Evolutionary conservation across 805 yeast species (phyloP).

Genomic region (Candida dajiaensis): DNA sequence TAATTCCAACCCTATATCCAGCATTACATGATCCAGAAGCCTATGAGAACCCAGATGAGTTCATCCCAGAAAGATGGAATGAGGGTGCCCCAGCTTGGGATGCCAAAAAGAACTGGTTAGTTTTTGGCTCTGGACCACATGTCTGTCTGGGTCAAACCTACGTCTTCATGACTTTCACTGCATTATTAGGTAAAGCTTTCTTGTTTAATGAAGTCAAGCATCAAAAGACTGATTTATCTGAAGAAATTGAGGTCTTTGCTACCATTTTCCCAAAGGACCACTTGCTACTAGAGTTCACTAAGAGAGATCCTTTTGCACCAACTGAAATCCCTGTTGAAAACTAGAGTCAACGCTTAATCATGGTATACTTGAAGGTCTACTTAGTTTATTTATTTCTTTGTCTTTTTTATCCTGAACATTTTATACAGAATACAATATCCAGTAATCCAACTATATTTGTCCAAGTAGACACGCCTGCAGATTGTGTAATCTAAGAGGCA

Average conservation of each 20-base stretch:
- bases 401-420: background rate
- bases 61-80: constrained; percentile 93
- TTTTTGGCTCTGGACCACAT: constrained; percentile 96
- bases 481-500: too few relatives aligned
- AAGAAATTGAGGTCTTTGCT: constrained; percentile 93
- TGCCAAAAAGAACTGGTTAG: constrained; percentile 89
- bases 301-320: constrained; percentile 44
- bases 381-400: background rate
- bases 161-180: constrained; percentile 85
- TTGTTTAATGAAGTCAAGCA: constrained; percentile 78
- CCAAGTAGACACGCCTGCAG: too few relatives aligned
- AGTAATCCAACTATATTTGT: too few relatives aligned
- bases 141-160: constrained; percentile 93
- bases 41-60: constrained; percentile 89
- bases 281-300: constrained; percentile 67
- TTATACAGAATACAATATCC: background rate
- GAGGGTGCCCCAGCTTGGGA: constrained; percentile 70
- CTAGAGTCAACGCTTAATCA: background rate
- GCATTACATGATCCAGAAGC: constrained; percentile 97
- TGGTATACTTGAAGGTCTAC: background rate
- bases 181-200: constrained; percentile 86
- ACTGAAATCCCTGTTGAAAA: background rate
- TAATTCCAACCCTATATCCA: constrained; percentile 93
- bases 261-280: constrained; percentile 98
- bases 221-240: constrained; percentile 76